Evolutionary conservation across 73 alveolate genomes (phyloP).

Genomic region (Durusdinium trenchii): DNA sequence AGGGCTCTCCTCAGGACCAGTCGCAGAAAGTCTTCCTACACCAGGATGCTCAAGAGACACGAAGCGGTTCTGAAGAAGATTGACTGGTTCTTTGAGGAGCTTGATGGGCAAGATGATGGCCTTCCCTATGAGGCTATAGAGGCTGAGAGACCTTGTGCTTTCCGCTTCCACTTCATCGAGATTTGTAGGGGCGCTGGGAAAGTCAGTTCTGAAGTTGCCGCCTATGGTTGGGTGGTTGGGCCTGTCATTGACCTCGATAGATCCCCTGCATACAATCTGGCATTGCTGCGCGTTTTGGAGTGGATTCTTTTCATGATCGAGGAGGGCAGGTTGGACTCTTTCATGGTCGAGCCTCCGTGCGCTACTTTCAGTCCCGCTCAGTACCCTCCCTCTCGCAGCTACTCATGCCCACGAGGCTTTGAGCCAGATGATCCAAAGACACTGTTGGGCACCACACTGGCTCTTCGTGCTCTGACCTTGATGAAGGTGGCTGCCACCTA

Average conservation of each 20-base stretch:
- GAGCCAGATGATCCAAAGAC: not conserved
- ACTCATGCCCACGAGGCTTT: not conserved
- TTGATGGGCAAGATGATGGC: not conserved
- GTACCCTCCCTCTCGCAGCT: not conserved
- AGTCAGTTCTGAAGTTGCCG: not conserved
- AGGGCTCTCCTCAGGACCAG: too few species aligned
- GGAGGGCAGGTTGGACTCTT: not conserved
- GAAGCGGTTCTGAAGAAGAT: not conserved
- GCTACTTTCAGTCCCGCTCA: not conserved
- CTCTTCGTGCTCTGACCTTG: not conserved
- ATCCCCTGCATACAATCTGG: not conserved
- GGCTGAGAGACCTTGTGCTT: not conserved
- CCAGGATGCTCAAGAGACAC: not conserved
- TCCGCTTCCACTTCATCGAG: not conserved
- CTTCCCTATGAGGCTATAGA: not conserved
- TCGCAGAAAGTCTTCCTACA: too few species aligned
- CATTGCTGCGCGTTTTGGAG: not conserved
- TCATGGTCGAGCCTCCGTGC: slow-evolving; percentile 1
- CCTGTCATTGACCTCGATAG: not conserved
- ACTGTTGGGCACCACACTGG: not conserved
- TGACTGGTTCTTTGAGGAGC: not conserved
- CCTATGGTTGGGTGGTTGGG: not conserved
- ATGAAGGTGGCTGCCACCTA: not conserved
- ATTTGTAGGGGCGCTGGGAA: not conserved
- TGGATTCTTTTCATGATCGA: not conserved